Base-by-base conservation (phyloP, 228 moss, liverwort and hornwort species). In the Sphagnum fallax region DNA sequence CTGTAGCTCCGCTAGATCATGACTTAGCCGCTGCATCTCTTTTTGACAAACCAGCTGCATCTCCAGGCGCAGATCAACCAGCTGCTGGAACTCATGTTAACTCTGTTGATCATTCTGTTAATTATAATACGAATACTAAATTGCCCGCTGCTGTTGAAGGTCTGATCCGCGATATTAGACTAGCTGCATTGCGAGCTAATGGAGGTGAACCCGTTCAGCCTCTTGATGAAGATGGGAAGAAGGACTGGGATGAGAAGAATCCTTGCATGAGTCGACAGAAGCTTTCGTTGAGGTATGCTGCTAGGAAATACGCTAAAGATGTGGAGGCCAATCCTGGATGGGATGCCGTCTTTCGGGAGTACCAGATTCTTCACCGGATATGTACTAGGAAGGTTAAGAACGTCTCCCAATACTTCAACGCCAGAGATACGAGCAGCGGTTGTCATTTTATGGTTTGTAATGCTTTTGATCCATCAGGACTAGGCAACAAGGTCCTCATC, bases 401-500 rank as follows among this genome's bases (percentile, higher is more conserved):
- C 73, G 66, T 84, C 4, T 11, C 68, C 52, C 61, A 70, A 14
- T 68, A 69, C 12, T 84, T 80, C 47, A 0, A 47, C 6, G 52
- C 15, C 12, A 66, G 49, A 32, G 69, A 67, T 32, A 52, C 69
- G 13, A 75, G 62, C 66, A 70, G 71, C 4, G 83, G 83, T 4
- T 84, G 83, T 72, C 77, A 75, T 48, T 84, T 84, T 52, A 68
- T 84, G 6, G 70, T 80, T 6, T 77, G 72, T 6, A 77, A 84
- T 70, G 77, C 72, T 15, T 69, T 66, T 70, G 1, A 0, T 0
- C 77, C 75, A 6, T 73, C 79, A 16, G 83, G 83, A 7, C 60
- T 84, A 51, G 83, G 83, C 47, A 84, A 84, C 75, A 84, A 84
- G 69, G 66, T 76, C 1, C 75, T 77, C 0, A 75, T 80, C 18